Base-by-base conservation (phyloP, 2,329 filamentous ascomycete genomes). In the Xylaria sp. region DNA sequence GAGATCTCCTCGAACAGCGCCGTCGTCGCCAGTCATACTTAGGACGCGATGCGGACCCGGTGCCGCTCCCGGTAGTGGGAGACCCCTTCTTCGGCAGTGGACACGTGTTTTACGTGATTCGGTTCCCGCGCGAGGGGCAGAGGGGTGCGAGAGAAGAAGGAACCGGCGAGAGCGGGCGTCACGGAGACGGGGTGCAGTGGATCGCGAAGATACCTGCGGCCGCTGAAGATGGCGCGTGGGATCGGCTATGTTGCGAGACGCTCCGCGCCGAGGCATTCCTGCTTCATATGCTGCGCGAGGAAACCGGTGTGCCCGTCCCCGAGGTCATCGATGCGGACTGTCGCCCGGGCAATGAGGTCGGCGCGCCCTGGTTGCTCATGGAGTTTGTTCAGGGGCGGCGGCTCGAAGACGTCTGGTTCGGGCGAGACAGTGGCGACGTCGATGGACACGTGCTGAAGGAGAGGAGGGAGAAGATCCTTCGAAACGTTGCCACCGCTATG, bases 391-490 rank as follows among this genome's bases (percentile, higher is more conserved):
- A 68, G 29, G 74, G 74, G 15, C 39, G 44, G 9, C 50, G 69
- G n/a, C 62, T 71, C 13, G 69, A 73, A 47, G 68, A 69, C n/a
- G 68, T 72, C 10, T 76, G 74, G 74, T 75, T 73, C 29, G 55
- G 31, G 10, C 29, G 5, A 38, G 66, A 58, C 4, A 39, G 20
- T 7, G 58, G 49, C 1, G 11, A 50, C 6, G 33, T 17, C 2
- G 33, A 51, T 33, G 27, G 49, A 29, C 25, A 13, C 3, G 22
- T n/a, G 36, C 22, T 60, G 13, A 33, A 10, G 25, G 50, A 50
- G 33, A 42, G 51, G 13, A 60, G 71, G n/a, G 60, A 45, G 10
- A 53, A 45, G 49, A 67, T 73, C 11, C 65, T 76, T 3, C 17
- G 39, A 2, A 63, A 61, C 57, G 53, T 76, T 2, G 74, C 74